phyloP scores from a whole-genome alignment of 495 filamentous ascomycete genomes.

The Penicillium fimorum region DNA sequence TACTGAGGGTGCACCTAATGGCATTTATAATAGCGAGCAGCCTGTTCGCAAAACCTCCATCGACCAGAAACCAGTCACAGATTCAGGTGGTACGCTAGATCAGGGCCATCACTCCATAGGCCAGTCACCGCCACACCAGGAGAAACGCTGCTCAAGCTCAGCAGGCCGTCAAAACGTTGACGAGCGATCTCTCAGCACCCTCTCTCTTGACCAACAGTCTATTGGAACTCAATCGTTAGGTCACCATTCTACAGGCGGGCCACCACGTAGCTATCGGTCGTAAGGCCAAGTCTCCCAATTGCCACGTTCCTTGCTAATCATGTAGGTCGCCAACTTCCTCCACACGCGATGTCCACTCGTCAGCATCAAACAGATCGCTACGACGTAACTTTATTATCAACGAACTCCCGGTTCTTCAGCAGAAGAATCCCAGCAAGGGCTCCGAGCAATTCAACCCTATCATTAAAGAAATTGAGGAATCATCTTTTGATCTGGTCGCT shows the following conservation, averaged over 20 bases:
- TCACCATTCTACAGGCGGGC: constrained; percentile 1
- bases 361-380: constrained; percentile 25
- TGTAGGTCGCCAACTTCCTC: constrained; percentile 9
- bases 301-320: not conserved
- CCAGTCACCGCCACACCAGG: not conserved
- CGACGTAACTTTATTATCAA: constrained; percentile 28
- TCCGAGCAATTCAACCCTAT: constrained; percentile 32
- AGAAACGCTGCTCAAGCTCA: not conserved
- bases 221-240: constrained; percentile 5
- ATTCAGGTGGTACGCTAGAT: not conserved
- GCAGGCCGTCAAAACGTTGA: not conserved
- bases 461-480: constrained; percentile 22
- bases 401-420: constrained; percentile 34
- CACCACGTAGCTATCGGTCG: not conserved
- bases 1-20: not conserved
- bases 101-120: constrained; percentile 1
- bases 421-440: constrained; percentile 31
- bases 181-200: not conserved
- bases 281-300: not conserved
- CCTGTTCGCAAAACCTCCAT: not conserved
- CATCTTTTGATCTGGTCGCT: constrained; percentile 35
- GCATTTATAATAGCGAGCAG: too few relatives aligned
- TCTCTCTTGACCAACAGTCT: constrained; percentile 4
- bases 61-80: constrained; percentile 3
- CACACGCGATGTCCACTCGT: constrained; percentile 14